These are phyloP conservation scores for Aleurites moluccanus DNA, from an alignment of 441 rosid genomes.

Conservation along the genomic window DNA sequence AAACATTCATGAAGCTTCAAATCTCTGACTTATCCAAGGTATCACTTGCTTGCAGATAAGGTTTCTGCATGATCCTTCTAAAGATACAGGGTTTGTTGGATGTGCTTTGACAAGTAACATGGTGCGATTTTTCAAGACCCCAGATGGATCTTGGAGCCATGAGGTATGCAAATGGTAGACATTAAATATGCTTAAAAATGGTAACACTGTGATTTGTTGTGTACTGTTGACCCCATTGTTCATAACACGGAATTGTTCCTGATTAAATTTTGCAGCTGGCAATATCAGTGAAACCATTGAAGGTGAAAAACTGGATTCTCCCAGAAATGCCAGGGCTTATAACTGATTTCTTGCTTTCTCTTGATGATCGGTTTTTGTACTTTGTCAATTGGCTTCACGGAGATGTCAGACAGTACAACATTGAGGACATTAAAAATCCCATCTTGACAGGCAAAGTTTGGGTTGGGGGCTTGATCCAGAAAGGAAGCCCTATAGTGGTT, in stretches of 20 bases:
- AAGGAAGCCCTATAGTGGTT: constrained; percentile 62
- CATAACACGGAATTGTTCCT: background rate
- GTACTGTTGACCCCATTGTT: background rate
- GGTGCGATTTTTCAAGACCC: constrained; percentile 80
- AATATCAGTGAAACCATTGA: constrained; percentile 63
- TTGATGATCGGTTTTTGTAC: constrained; percentile 79
- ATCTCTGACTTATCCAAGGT: background rate
- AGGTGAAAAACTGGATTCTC: constrained; percentile 92
- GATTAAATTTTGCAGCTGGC: constrained; percentile 50
- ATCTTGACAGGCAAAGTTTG: constrained; percentile 73
- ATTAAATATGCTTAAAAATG: background rate
- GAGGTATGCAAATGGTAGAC: constrained; percentile 49
- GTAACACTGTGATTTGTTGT: background rate
- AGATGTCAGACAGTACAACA: constrained; percentile 80
- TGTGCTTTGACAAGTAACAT: constrained; percentile 83
- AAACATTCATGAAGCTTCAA: background rate
- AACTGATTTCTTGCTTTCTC: constrained; percentile 85
- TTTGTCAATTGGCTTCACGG: constrained; percentile 94
- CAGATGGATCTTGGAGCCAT: constrained; percentile 77
- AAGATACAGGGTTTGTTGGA: constrained; percentile 76
- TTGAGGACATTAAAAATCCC: constrained; percentile 66
- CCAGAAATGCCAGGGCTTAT: constrained; percentile 95
- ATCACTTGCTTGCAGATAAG: constrained; percentile 50
- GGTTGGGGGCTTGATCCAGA: constrained; percentile 76
- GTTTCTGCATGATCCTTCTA: constrained; percentile 88